These are phyloP conservation scores for Naegleria gruberi DNA, from an alignment of 208 protist species.

Conservation along the genomic window DNA sequence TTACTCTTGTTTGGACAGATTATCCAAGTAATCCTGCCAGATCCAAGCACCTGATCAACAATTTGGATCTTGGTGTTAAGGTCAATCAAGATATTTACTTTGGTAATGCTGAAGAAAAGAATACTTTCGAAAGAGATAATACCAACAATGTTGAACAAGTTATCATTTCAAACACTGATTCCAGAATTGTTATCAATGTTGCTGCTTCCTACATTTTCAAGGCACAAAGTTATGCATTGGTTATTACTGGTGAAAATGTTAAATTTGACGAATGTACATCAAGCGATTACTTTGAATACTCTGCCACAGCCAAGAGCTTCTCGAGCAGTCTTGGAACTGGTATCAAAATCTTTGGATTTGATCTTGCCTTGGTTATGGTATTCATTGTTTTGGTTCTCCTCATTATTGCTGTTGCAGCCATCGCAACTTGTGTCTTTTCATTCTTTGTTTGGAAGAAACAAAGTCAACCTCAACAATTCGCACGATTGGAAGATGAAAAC, in stretches of 20 bases:
- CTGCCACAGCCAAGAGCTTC: neutral
- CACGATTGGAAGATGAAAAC: neutral
- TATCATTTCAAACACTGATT: neutral
- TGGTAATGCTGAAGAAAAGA: neutral
- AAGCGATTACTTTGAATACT: neutral
- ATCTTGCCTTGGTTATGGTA: neutral
- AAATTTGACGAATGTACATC: neutral
- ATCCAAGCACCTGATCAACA: neutral
- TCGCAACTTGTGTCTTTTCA: neutral
- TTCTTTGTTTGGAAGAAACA: neutral
- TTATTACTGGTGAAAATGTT: neutral
- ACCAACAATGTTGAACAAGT: neutral
- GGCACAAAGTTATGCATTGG: constrained; percentile 22
- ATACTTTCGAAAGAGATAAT: neutral
- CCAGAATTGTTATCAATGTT: neutral
- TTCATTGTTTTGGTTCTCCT: neutral
- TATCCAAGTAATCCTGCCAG: neutral
- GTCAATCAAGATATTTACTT: neutral
- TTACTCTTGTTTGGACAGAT: constrained; percentile 12
- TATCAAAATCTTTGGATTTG: neutral
- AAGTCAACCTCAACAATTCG: neutral
- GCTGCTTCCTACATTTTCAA: neutral
- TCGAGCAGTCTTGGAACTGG: neutral
- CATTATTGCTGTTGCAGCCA: neutral
- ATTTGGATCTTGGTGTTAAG: neutral